Evolutionary conservation across 768 basidiomycete species (phyloP), one percentile per base, ranked within the genome.

Genomic region (Kwoniella sp.): DNA sequence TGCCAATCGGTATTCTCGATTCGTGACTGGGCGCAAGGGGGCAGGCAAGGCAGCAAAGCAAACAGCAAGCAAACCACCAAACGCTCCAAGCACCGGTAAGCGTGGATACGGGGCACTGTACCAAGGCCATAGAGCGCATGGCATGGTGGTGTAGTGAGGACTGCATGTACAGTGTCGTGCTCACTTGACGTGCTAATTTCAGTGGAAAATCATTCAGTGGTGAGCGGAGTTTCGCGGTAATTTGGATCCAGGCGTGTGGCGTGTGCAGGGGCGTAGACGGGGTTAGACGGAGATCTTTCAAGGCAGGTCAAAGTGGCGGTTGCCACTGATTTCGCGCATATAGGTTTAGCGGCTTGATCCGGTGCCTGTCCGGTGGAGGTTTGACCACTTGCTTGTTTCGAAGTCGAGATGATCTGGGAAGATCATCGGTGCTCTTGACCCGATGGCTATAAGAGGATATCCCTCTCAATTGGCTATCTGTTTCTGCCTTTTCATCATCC

Each of bases 181-280:
- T 34, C 13, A 13, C 34, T 34, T 13, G 34, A 5, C 34, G 7
- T 13, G 5, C 34, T 34, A 5, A 34, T 34, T 34, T 34, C 34
- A n/a, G 34, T n/a, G 7, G 47, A 50, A 41, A 51, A 34, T 29
- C 45, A 25, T 37, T 63, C 47, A 45, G 41, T 17, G 23, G 48
- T 56, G 58, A 52, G 28, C 72, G 72, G 72, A 69, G 70, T 71
- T 71, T 71, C 70, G 73, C 73, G 73, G 73, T 31, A 52, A 64
- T 74, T 74, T 52, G 38, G 34, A 20, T 1, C n/a, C 13, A 37
- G 20, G 7, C 2, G 28, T 66, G 65, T 66, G 65, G 65, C 64
- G 38, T 12, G 2, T 51, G 25, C 47, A 7, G 5, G 5, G 50
- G 25, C 11, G 26, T 25, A 23, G 8, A 13, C 50, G 50, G 50